Conservation (phyloP, 345 rosid species). For the Salix purpurea region DNA sequence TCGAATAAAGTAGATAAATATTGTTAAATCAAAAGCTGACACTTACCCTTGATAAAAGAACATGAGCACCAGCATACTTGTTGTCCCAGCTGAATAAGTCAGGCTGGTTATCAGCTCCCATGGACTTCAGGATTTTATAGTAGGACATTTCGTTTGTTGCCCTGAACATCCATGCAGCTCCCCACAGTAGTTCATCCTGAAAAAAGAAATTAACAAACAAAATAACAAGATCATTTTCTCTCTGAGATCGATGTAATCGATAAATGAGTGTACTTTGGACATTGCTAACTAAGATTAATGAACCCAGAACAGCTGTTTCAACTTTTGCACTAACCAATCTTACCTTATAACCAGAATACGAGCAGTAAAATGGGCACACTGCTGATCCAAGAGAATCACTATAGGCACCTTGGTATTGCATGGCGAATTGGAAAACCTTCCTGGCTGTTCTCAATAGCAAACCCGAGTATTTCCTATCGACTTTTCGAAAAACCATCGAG, state of each 20-base stretch:
- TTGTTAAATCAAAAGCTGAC: background rate
- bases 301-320: no score
- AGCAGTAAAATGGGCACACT: conserved; percentile 84
- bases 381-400: conserved; percentile 80
- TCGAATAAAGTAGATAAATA: background rate
- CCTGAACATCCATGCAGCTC: conserved; percentile 71
- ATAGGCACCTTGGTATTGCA: conserved; percentile 70
- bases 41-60: conserved; percentile 67
- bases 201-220: background rate
- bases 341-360: conserved; percentile 85
- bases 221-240: background rate
- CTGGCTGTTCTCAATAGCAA: conserved; percentile 55
- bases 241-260: background rate
- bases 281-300: no score
- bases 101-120: conserved; percentile 72
- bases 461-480: conserved; percentile 47
- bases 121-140: conserved; percentile 53
- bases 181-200: conserved; percentile 95
- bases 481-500: conserved; percentile 73
- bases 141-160: conserved; percentile 68
- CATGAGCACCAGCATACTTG: conserved; percentile 81
- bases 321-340: background rate
- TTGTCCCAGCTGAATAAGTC: conserved; percentile 96
- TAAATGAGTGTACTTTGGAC: no score
- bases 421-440: conserved; percentile 69